These are phyloP conservation scores for Taxillus chinensis DNA, from an alignment of 164 flowering plant genomes.

Conservation along the genomic window DNA sequence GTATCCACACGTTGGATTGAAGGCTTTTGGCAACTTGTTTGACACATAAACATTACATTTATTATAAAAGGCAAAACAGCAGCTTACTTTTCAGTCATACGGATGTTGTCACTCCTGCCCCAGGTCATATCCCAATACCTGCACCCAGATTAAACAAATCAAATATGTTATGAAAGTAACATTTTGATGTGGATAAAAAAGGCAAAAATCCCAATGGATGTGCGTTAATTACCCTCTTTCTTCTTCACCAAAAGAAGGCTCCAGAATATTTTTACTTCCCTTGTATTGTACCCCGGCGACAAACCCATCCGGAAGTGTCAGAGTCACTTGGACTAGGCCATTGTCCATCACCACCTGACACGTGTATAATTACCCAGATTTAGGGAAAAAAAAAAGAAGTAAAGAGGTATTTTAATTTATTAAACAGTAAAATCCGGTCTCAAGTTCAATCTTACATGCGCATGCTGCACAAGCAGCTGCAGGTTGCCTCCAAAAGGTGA, in stretches of 20 bases:
- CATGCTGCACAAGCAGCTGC: too few species aligned
- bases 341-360: slow-evolving; percentile 38
- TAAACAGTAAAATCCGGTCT: too few species aligned
- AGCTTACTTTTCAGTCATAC: too few species aligned
- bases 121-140: slow-evolving; percentile 49
- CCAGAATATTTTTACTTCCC: slow-evolving; percentile 35
- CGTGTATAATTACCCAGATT: too few species aligned
- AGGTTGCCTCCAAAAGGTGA: too few species aligned
- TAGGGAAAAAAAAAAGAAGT: too few species aligned
- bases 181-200: not conserved
- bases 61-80: too few species aligned
- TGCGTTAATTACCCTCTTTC: slow-evolving; percentile 30
- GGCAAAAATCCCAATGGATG: not conserved
- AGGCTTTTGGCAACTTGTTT: too few species aligned
- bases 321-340: slow-evolving; percentile 33
- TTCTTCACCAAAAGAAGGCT: slow-evolving; percentile 14
- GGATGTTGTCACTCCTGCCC: slow-evolving; percentile 2
- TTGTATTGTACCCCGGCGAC: slow-evolving; percentile 28
- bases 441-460: too few species aligned
- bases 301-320: slow-evolving; percentile 31
- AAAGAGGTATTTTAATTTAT: too few species aligned
- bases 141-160: not conserved
- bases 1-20: too few species aligned
- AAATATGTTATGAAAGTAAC: not conserved
- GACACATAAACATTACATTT: too few species aligned